phyloP scores from a whole-genome alignment of 441 rosid genomes.

The Hypseocharis bilobata region DNA sequence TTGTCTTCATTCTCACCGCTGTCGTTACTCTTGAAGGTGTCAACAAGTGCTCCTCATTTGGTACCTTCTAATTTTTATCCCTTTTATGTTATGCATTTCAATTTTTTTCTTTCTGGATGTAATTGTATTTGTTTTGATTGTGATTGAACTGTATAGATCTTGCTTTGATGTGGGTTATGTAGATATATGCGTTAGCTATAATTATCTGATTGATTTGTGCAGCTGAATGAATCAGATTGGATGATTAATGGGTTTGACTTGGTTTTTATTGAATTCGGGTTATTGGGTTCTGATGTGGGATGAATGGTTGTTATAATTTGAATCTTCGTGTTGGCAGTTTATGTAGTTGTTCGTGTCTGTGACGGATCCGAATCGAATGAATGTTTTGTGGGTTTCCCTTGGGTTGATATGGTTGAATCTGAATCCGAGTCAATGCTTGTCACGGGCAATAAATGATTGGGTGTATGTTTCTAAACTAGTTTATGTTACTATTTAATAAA shows the following conservation, averaged over 20 bases:
- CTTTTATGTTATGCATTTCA: not conserved
- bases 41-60: constrained; percentile 99
- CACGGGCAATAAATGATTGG: not conserved
- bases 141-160: constrained; percentile 27
- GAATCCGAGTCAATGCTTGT: constrained; percentile 12
- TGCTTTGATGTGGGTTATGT: constrained; percentile 14
- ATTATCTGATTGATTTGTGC: constrained; percentile 6
- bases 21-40: constrained; percentile 98
- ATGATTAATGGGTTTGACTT: constrained; percentile 3
- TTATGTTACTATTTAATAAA: too few species aligned
- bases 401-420: constrained; percentile 7
- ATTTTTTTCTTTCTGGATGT: not conserved
- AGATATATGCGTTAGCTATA: not conserved
- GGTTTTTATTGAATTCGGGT: constrained; percentile 7
- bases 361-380: constrained; percentile 10
- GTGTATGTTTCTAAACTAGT: too few species aligned
- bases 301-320: not conserved
- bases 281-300: constrained; percentile 12
- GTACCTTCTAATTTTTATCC: too few species aligned
- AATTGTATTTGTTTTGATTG: not conserved
- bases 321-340: not conserved
- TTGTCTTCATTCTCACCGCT: constrained; percentile 93
- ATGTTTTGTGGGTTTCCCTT: constrained; percentile 6
- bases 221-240: constrained; percentile 7
- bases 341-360: not conserved